Evolutionary conservation across 225 moss, liverwort and hornwort species (phyloP), one percentile per base, ranked within the genome.

Genomic region (Physcomitrellopsis africana): DNA sequence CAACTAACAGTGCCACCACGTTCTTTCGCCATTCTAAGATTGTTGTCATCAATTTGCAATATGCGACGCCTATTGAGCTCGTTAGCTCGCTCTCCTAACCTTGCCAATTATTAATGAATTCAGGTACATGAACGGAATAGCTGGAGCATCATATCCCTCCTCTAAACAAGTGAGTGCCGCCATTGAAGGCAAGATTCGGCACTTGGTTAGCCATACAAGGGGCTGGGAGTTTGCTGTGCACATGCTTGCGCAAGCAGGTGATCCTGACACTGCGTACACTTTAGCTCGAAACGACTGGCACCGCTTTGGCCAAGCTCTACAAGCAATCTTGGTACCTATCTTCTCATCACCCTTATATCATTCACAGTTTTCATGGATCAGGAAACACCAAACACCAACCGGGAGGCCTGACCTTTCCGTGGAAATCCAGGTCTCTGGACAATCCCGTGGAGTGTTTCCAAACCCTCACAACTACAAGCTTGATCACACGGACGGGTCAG

Each of bases 211-310:
- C 56, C 58, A 74, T n/a, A 74, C 85, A 5, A 81, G 75, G 18
- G 93, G 86, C 47, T 96, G 96, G 96, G 96, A 96, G 69, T 79
- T 74, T 32, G 93, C 88, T 8, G 79, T 96, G n/a, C 78, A 86
- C 57, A 72, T 86, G 81, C 84, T 96, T 23, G 85, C 89, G 12
- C 74, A 94, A 69, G 90, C 91, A 0, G 94, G 94, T 23, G 94
- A 96, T 76, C 82, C 86, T 3, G 83, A 67, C 11, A 88, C 93
- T 23, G 92, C 90, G 0, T 60, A 72, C 59, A 77, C 24, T 17
- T 78, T 94, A 72, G 82, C 85, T 11, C 87, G 82, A 70, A 85
- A 94, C 76, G 96, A 96, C 47, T 92, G 92, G 94, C 91, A 89
- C 72, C 88, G 86, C 59, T 86, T 96, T 67, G 84, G 81, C 17